A percentile compares a stretch with the other conserved stretches of the same genome.
Evolutionary conservation across 768 basidiomycete species (phyloP).

Genomic region (Boletus reticulatus): DNA sequence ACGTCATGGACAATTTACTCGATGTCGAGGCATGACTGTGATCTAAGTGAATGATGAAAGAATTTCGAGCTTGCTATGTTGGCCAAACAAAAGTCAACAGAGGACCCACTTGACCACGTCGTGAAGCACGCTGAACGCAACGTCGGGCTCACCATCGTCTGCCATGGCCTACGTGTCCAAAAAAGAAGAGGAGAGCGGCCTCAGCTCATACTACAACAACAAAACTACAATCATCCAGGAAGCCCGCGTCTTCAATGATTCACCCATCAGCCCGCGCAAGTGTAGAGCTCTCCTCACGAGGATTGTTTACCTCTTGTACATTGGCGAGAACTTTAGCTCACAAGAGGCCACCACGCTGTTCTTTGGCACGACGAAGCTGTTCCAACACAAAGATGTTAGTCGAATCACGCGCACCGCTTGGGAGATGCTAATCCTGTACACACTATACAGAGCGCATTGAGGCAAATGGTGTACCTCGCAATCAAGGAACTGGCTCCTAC

Average conservation of each 20-base stretch:
- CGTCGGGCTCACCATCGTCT: conserved; percentile 36
- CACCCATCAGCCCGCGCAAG: conserved; percentile 96
- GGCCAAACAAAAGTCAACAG: conserved; percentile 27
- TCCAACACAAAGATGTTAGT: conserved; percentile 99
- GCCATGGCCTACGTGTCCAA: conserved; percentile 82
- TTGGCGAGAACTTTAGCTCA: conserved; percentile 90
- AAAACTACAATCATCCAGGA: conserved; percentile 99
- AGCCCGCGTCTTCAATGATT: conserved; percentile 98
- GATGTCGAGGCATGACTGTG: too few species aligned
- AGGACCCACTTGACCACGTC: conserved; percentile 20
- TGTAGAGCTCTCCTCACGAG: conserved; percentile 94
- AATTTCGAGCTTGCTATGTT: neutral
- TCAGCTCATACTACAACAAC: conserved; percentile 93
- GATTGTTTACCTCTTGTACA: conserved; percentile 94
- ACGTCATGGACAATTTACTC: too few species aligned
- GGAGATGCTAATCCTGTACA: conserved; percentile 6
- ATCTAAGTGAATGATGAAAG: too few species aligned
- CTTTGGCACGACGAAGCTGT: conserved; percentile 98
- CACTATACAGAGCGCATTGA: conserved; percentile 72
- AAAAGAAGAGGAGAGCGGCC: conserved; percentile 94
- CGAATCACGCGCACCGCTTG: neutral
- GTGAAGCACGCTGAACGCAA: conserved; percentile 10
- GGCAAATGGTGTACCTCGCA: conserved; percentile 97
- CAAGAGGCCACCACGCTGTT: conserved; percentile 98
- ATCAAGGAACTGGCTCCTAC: conserved; percentile 95